Evolutionary conservation across 2,329 filamentous ascomycete species (phyloP), one percentile per base, ranked within the genome.

Genomic region (Trichoderma sp.): DNA sequence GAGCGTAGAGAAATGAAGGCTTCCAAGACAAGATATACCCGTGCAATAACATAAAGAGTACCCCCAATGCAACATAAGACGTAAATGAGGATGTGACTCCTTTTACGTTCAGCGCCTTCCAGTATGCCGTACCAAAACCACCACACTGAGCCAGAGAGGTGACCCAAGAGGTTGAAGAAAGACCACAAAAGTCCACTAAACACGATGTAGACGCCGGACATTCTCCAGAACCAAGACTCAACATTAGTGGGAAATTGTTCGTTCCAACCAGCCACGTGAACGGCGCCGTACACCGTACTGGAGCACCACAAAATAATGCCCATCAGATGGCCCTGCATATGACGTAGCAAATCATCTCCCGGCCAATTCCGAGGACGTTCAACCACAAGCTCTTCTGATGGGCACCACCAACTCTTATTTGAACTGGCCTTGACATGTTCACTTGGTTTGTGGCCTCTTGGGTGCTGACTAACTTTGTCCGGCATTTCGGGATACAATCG

Each of bases 91-190:
- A 75, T 31, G 33, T 75, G 67, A 11, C 74, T 75, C 50, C 67
- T 45, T 27, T 63, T 56, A 12, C 74, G 31, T 4, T 33, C 35
- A 9, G 60, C 68, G n/a, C 74, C 74, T 12, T 62, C 68, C 41
- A 75, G 33, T 35, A 75, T 75, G 16, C 71, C 68, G 18, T 73
- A 74, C 69, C 62, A 75, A 11, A 73, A 74, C 74, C 62, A 74
- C 74, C 74, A 75, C 4, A 75, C 33, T 1, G 41, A 31, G 5
- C 62, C 62, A 7, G 62, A 75, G 3, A 73, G n/a, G 31, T 75
- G 74, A n/a, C 74, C 74, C 5, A 68, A 8, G 16, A 74, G 45
- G 16, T 75, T 75, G 8, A 75, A 60, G 9, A 74, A 59, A 9
- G 69, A 74, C 74, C 62, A 75, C 9, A 75, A 33, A 33, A 74